Percentiles rank a stretch among this genome's conserved stretches.
phyloP scores from a whole-genome alignment of 257 asterid genomes.

The Lycium barbarum region DNA sequence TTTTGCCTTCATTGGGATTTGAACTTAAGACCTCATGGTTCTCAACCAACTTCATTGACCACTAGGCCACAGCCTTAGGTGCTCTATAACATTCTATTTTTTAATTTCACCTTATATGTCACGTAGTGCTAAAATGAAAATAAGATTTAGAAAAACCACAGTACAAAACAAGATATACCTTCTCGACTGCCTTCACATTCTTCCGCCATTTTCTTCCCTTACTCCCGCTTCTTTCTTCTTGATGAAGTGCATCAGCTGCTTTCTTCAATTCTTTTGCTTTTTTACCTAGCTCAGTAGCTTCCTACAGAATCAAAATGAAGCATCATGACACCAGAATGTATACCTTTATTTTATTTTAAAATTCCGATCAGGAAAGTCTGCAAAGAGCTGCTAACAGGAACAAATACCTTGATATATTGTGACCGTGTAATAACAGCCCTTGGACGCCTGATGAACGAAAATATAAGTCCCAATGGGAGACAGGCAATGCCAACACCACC shows the following conservation, averaged over 20 bases:
- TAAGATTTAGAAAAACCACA: not conserved
- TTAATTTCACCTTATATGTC: not conserved
- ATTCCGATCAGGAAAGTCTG: not conserved
- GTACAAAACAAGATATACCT: constrained; percentile 49
- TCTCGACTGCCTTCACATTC: constrained; percentile 93
- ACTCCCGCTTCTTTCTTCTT: constrained; percentile 89
- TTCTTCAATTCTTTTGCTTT: constrained; percentile 91
- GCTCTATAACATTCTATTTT: not conserved
- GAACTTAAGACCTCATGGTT: not conserved
- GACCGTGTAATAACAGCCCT: constrained; percentile 99
- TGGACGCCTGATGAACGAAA: constrained; percentile 94
- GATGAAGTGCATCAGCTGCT: constrained; percentile 96
- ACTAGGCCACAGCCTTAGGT: not conserved
- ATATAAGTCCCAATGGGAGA: constrained; percentile 93
- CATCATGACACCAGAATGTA: constrained; percentile 27
- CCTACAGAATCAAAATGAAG: constrained; percentile 55
- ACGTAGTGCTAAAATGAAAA: not conserved
- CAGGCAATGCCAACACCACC: constrained; percentile 99
- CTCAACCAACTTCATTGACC: not conserved
- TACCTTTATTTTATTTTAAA: not conserved
- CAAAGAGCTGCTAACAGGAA: constrained; percentile 8
- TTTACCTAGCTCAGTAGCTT: constrained; percentile 95
- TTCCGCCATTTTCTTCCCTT: constrained; percentile 99
- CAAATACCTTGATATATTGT: constrained; percentile 91
- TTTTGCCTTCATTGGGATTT: not conserved